These are phyloP conservation scores for Erodium chrysanthum DNA, from an alignment of 441 rosid species.

Conservation along the genomic window DNA sequence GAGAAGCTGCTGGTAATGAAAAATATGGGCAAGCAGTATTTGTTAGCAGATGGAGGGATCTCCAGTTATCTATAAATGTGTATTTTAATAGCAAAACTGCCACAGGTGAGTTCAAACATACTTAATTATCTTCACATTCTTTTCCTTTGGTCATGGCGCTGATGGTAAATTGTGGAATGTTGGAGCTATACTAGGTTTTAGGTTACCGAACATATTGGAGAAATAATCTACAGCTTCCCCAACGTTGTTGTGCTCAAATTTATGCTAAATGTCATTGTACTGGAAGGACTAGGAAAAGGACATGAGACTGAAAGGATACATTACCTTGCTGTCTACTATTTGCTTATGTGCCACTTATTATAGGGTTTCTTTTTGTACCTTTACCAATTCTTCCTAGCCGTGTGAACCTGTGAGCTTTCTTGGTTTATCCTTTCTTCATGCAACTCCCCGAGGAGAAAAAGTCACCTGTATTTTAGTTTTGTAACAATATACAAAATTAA, in stretches of 20 bases:
- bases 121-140: slow-evolving; percentile 9
- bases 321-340: background rate
- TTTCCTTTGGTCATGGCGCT: background rate
- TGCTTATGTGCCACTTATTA: background rate
- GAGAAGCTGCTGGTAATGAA: slow-evolving; percentile 50
- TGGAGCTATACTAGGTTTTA: slow-evolving; percentile 1
- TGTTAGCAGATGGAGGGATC: slow-evolving; percentile 64
- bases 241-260: background rate
- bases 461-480: background rate
- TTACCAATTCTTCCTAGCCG: background rate
- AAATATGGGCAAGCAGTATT: slow-evolving; percentile 29
- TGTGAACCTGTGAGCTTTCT: background rate
- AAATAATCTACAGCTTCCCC: background rate
- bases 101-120: slow-evolving; percentile 34
- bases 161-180: background rate
- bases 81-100: slow-evolving; percentile 77
- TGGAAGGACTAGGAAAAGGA: background rate
- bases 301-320: background rate
- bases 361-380: background rate
- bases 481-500: background rate
- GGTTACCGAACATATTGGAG: slow-evolving; percentile 6
- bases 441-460: background rate
- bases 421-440: background rate
- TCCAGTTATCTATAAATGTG: slow-evolving; percentile 72
- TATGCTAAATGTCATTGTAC: background rate